A percentile compares a stretch with the other conserved stretches of the same genome.
These are phyloP conservation scores for Starmera pachycereana DNA, from an alignment of 805 yeast genomes.

Conservation along the genomic window DNA sequence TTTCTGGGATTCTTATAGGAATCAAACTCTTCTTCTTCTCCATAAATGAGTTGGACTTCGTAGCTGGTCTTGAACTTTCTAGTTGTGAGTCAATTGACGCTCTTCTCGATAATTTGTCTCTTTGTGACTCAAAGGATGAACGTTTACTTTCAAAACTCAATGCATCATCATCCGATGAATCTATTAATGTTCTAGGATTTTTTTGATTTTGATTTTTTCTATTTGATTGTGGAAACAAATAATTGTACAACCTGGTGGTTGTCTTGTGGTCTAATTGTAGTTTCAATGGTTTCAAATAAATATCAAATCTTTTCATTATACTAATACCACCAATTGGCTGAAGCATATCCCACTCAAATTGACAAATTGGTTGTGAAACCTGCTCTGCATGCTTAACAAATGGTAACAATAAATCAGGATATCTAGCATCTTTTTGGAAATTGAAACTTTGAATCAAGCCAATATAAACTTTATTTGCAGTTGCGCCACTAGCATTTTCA, in stretches of 20 bases:
- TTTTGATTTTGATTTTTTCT: too few species aligned
- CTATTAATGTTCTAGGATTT: too few species aligned
- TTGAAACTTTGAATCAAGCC: slow-evolving; percentile 42
- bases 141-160: too few species aligned
- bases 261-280: slow-evolving; percentile 48
- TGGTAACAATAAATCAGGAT: slow-evolving; percentile 43
- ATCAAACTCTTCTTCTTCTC: background rate
- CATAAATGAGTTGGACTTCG: background rate
- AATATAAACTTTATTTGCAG: slow-evolving; percentile 35
- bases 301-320: slow-evolving; percentile 38
- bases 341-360: slow-evolving; percentile 42
- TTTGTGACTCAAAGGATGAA: too few species aligned
- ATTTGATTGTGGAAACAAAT: slow-evolving; percentile 30
- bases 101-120: too few species aligned
- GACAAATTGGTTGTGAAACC: slow-evolving; percentile 25
- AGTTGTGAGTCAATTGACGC: too few species aligned
- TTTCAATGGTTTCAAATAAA: slow-evolving; percentile 41
- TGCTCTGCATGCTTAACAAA: slow-evolving; percentile 15
- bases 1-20: background rate
- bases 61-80: background rate
- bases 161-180: too few species aligned
- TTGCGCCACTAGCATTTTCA: slow-evolving; percentile 43
- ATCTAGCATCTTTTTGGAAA: slow-evolving; percentile 34
- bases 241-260: slow-evolving; percentile 36
- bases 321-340: slow-evolving; percentile 59